Evolutionary conservation across 2,329 filamentous ascomycete species (phyloP).

Genomic region (Sporothrix phasma): DNA sequence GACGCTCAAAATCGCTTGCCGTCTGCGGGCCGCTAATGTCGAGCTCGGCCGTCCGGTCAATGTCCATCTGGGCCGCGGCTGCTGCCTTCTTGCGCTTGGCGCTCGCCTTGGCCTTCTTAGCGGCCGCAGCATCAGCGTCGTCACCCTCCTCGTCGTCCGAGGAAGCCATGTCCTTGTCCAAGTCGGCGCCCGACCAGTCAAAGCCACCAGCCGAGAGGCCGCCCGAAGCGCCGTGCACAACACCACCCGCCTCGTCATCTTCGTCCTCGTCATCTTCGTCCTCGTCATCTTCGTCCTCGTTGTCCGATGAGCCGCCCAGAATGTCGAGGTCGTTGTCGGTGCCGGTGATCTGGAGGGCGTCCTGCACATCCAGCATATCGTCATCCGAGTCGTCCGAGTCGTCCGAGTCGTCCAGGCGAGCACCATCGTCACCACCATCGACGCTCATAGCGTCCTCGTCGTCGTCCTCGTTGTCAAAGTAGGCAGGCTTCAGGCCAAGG

Average conservation of each 20-base stretch:
- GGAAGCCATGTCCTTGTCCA: constrained; percentile 45
- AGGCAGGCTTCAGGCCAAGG: constrained; percentile 86
- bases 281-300: constrained; percentile 16
- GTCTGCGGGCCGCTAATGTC: constrained; percentile 83
- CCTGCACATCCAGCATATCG: constrained; percentile 38
- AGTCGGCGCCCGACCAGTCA: constrained; percentile 70
- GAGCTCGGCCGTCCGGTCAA: constrained; percentile 86
- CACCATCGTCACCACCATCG: constrained; percentile 38
- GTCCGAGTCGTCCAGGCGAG: constrained; percentile 36
- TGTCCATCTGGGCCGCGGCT: constrained; percentile 65
- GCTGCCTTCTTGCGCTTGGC: constrained; percentile 64
- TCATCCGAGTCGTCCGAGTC: constrained; percentile 30
- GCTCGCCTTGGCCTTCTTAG: constrained; percentile 30
- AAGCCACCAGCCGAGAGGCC: constrained; percentile 68
- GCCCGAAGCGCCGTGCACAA: constrained; percentile 27
- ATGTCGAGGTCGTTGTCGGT: constrained; percentile 27
- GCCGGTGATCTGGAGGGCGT: constrained; percentile 35
- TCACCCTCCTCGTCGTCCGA: constrained; percentile 30
- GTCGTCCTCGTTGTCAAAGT: constrained; percentile 56
- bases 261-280: constrained; percentile 33
- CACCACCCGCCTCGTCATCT: constrained; percentile 23
- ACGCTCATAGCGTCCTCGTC: constrained; percentile 32
- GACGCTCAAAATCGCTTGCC: constrained; percentile 83
- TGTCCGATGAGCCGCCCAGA: constrained; percentile 29
- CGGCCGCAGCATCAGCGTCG: background rate